Percentiles rank a stretch among this genome's conserved stretches.
phyloP scores from a whole-genome alignment of 352 stramenopile genomes.

The Phytophthora pluvialis region DNA sequence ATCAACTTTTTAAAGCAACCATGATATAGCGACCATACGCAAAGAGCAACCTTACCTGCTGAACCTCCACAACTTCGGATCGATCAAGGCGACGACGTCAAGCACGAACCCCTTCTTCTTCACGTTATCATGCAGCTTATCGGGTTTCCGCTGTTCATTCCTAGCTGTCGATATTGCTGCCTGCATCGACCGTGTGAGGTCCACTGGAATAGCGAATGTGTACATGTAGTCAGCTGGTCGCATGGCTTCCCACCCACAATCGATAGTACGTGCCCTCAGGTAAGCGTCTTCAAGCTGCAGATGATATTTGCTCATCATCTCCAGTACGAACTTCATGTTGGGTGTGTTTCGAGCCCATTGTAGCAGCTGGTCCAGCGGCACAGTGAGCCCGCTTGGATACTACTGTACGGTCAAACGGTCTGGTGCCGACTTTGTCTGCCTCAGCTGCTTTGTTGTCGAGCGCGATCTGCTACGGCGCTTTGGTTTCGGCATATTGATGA shows the following conservation, averaged over 20 bases:
- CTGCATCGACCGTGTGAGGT: neutral
- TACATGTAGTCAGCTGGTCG: too few species aligned
- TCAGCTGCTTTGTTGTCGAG: neutral
- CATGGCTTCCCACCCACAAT: too few species aligned
- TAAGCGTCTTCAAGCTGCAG: neutral
- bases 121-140: too few species aligned
- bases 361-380: too few species aligned
- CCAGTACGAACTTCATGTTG: neutral
- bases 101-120: neutral
- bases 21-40: conserved; percentile 6
- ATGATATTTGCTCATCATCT: neutral
- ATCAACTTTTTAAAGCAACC: neutral
- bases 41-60: conserved; percentile 10
- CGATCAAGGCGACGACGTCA: neutral
- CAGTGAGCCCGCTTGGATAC: too few species aligned
- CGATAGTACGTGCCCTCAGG: neutral
- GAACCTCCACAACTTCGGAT: neutral
- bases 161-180: neutral
- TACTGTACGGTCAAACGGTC: too few species aligned
- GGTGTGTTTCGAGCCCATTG: neutral
- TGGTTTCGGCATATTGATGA: too few species aligned
- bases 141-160: too few species aligned
- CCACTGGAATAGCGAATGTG: too few species aligned
- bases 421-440: neutral
- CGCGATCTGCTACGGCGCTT: neutral